phyloP scores from a whole-genome alignment of 805 yeast genomes.

The Lipomyces chichibuensis region DNA sequence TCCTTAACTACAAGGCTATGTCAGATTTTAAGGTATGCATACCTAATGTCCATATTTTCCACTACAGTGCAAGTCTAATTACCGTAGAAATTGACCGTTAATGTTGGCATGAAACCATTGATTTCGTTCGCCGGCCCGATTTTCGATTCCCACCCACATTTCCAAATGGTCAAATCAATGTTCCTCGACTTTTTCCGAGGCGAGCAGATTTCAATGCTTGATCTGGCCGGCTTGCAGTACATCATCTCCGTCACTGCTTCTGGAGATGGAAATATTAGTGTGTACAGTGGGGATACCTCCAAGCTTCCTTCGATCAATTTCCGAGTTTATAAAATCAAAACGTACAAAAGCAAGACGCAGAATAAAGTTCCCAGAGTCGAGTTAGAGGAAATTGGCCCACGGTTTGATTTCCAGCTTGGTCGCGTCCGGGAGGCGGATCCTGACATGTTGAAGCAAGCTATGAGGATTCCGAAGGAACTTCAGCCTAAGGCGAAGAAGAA shows the following conservation, averaged over 20 bases:
- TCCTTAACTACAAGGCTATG: constrained; percentile 69
- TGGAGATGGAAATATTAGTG: constrained; percentile 49
- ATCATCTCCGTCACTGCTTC: constrained; percentile 79
- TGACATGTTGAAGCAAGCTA: constrained; percentile 89
- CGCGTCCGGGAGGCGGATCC: constrained; percentile 80
- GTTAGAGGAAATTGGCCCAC: constrained; percentile 92
- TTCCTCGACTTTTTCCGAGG: constrained; percentile 89
- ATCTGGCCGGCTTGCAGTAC: constrained; percentile 93
- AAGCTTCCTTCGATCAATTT: constrained; percentile 76
- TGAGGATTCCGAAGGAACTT: constrained; percentile 76
- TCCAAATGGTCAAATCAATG: constrained; percentile 80
- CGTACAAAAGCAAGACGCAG: constrained; percentile 66
- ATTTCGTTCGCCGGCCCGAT: constrained; percentile 89
- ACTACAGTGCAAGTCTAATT: neutral
- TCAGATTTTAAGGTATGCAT: constrained; percentile 61
- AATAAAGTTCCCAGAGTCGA: constrained; percentile 94
- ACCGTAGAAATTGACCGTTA: constrained; percentile 56
- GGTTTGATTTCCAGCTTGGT: constrained; percentile 90
- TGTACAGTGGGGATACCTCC: constrained; percentile 27
- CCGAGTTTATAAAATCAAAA: constrained; percentile 85
- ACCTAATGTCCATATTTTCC: neutral
- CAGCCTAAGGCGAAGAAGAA: constrained; percentile 86
- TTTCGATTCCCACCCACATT: constrained; percentile 87
- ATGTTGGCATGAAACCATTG: constrained; percentile 91
- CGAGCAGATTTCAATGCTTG: constrained; percentile 55